Conservation (phyloP, 208 protist genomes). For the Balamuthia mandrillaris region DNA sequence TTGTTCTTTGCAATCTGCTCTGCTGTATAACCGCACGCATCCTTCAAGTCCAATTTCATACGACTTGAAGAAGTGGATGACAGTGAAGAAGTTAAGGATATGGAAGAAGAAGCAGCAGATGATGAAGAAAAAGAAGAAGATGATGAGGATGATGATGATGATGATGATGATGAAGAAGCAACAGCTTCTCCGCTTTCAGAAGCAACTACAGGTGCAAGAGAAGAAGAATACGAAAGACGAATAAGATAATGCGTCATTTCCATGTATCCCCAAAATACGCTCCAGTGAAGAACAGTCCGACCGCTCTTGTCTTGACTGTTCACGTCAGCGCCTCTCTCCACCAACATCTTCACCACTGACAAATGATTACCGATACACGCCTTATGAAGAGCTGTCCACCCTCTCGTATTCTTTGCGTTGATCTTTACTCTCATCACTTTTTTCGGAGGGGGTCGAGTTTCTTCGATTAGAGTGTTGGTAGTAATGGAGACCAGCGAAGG, state of each 20-base stretch:
- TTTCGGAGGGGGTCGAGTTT: too few relatives aligned
- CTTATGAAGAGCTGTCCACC: background rate
- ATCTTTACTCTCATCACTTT: too few relatives aligned
- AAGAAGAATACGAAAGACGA: background rate
- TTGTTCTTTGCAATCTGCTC: background rate
- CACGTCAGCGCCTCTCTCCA: background rate
- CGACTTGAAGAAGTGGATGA: background rate
- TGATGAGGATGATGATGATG: background rate
- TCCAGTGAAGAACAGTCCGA: background rate
- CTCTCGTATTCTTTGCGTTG: background rate
- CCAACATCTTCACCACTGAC: background rate
- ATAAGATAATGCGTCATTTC: background rate
- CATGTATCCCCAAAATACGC: background rate
- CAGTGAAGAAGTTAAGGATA: background rate
- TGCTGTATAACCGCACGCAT: background rate
- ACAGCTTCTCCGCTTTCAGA: background rate
- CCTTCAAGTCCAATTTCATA: background rate
- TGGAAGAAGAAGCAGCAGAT: background rate
- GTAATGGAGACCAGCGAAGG: too few relatives aligned
- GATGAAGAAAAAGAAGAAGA: background rate
- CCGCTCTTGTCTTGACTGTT: background rate
- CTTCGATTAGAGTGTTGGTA: too few relatives aligned
- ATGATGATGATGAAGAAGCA: background rate
- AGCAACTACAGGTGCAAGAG: background rate
- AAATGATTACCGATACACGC: background rate